phyloP scores from a whole-genome alignment of 225 moss, liverwort and hornwort genomes.

The Neckera pumila region DNA sequence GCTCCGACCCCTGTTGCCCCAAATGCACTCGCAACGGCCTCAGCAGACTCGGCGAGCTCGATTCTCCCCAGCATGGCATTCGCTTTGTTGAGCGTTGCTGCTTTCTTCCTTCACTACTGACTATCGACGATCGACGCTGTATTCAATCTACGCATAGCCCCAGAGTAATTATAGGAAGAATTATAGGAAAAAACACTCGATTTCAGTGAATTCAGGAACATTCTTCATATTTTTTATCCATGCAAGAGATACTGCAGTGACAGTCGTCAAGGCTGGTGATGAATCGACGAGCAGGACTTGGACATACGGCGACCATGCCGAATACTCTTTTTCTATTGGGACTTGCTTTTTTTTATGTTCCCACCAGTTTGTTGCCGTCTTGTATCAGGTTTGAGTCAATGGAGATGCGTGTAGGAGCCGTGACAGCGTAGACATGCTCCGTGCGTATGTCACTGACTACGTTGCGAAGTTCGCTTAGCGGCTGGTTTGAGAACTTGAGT shows the following conservation, averaged over 20 bases:
- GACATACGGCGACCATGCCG: neutral
- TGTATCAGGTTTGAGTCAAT: too few species aligned
- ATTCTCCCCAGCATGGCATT: neutral
- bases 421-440: neutral
- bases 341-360: neutral
- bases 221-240: neutral
- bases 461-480: neutral
- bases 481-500: neutral
- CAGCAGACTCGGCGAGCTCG: neutral
- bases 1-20: neutral
- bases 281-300: neutral
- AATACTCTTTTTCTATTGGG: neutral
- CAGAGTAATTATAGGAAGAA: neutral
- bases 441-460: too few species aligned
- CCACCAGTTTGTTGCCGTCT: neutral
- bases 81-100: neutral
- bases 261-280: neutral
- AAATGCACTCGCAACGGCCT: neutral
- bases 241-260: neutral
- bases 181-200: neutral
- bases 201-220: neutral
- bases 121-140: neutral
- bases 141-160: neutral
- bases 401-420: neutral
- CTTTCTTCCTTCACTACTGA: neutral